These are phyloP conservation scores for Aspergillus sp. DNA, from an alignment of 2,329 filamentous ascomycete species.

Conservation along the genomic window DNA sequence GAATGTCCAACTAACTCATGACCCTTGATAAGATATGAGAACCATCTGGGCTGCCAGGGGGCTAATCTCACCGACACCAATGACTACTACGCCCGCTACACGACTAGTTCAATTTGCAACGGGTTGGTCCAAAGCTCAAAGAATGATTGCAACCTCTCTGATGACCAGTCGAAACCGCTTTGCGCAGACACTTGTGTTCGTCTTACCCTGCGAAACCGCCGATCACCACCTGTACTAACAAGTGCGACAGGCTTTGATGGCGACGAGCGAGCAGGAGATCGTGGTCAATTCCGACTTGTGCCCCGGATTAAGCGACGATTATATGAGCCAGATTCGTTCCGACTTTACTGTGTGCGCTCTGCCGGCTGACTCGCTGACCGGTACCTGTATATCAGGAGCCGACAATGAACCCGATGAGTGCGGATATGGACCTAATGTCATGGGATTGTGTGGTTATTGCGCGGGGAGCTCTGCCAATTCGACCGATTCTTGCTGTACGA, in stretches of 20 bases:
- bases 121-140: conserved; percentile 87
- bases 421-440: conserved; percentile 65
- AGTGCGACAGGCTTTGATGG: conserved; percentile 61
- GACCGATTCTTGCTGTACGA: conserved; percentile 92
- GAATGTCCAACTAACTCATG: not conserved
- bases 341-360: conserved; percentile 88
- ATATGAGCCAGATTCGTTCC: conserved; percentile 71
- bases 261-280: conserved; percentile 81
- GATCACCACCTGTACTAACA: not conserved
- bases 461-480: conserved; percentile 75
- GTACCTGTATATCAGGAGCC: conserved; percentile 66
- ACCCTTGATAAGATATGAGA: conserved; percentile 62
- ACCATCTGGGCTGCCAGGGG: conserved; percentile 69
- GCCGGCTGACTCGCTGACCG: conserved; percentile 70
- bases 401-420: conserved; percentile 81
- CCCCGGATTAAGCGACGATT: conserved; percentile 56
- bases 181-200: conserved; percentile 85
- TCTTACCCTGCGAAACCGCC: not conserved
- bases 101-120: conserved; percentile 87
- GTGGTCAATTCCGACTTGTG: conserved; percentile 69
- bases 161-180: conserved; percentile 62
- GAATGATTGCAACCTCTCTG: conserved; percentile 57
- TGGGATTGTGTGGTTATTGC: conserved; percentile 83
- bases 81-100: conserved; percentile 85
- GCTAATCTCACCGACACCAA: conserved; percentile 72